Evolutionary conservation across 441 rosid genomes (phyloP), one percentile per base, ranked within the genome.

Genomic region (Euphorbia schlechtendalii): DNA sequence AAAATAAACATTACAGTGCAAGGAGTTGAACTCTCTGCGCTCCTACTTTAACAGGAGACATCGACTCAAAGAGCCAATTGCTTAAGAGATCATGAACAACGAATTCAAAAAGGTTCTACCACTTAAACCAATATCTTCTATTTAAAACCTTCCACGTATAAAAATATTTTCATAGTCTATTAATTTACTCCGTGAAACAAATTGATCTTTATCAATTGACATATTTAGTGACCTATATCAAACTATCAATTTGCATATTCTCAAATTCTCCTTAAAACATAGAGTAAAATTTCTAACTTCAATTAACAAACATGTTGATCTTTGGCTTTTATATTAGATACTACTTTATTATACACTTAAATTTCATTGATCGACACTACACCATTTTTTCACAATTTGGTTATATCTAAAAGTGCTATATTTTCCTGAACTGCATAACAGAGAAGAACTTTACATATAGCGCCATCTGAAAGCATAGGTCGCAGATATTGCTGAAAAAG

Each of bases 61-160:
- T 53, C 22, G 46, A 58, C 57, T 53, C 34, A 62, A 51, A 40
- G 9, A 59, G 38, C 46, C 38, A 27, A 49, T 40, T 36, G 56
- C 41, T 41, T 32, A 12, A 25, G 58, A 27, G 38, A 58, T 21
- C 18, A 21, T 49, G 55, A 28, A 52, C 14, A 12, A 53, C 12
- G 15, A 45, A 13, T 13, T 10, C n/a, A 20, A 12, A 22, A 8
- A 46, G 28, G 32, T 32, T 12, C 24, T 24, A 48, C 38, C 32
- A 34, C 64, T 60, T 54, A 18, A 38, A 53, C 45, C 18, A 54
- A 20, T 36, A 21, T 3, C 34, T 53, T 55, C 48, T 54, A 3
- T 9, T 21, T 18, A 8, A 48, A 14, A 13, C 55, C 13, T 20
- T 22, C 61, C 30, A 20, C 28, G 8, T 15, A 20, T 40, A 17